phyloP scores from a whole-genome alignment of 169 alveolate species.

The Cryptosporidium sp. region DNA sequence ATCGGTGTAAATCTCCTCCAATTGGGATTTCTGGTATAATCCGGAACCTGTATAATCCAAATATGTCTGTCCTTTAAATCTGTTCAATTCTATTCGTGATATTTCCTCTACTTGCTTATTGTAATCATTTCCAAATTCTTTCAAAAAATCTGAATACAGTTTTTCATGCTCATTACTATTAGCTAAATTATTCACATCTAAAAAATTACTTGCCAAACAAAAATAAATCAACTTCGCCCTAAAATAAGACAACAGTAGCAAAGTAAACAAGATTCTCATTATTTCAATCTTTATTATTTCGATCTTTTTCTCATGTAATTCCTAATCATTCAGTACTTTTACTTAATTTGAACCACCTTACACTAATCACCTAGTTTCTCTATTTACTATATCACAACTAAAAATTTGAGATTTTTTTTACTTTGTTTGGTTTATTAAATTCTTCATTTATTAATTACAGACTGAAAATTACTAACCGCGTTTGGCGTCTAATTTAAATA shows the following conservation, averaged over 20 bases:
- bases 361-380: not conserved
- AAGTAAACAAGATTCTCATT: not conserved
- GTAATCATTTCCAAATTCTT: conserved; percentile 34
- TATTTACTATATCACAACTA: too few relatives aligned
- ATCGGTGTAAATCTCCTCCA: conserved; percentile 70
- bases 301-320: not conserved
- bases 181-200: too few relatives aligned
- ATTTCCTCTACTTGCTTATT: conserved; percentile 59
- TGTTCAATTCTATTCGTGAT: conserved; percentile 41
- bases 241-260: too few relatives aligned
- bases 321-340: too few relatives aligned
- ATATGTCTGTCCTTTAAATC: conserved; percentile 75
- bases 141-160: not conserved
- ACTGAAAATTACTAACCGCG: too few relatives aligned
- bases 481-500: too few relatives aligned
- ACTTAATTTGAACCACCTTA: not conserved
- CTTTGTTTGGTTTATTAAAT: not conserved
- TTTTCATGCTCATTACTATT: not conserved
- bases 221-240: too few relatives aligned
- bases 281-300: not conserved
- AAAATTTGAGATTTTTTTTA: not conserved
- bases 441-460: too few relatives aligned
- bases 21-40: conserved; percentile 75
- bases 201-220: not conserved
- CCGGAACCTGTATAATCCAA: conserved; percentile 79